Percentiles rank a stretch among this genome's conserved stretches.
phyloP scores from a whole-genome alignment of 2,329 filamentous ascomycete species.

The Trichoderma harzianum region DNA sequence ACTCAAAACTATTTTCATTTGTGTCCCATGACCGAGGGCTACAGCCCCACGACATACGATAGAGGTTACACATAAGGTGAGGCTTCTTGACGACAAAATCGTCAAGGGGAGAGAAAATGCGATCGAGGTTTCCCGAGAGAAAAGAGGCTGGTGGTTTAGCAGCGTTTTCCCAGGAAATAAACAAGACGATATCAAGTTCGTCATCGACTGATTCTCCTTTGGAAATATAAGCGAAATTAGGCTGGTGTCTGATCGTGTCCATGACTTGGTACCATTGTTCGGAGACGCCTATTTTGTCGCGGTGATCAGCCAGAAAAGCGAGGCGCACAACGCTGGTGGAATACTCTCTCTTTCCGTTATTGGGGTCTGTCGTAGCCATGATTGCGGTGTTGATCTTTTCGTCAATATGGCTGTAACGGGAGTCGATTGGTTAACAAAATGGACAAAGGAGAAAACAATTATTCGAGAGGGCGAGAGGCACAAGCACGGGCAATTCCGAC shows the following conservation, averaged over 20 bases:
- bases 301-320: not conserved
- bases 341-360: not conserved
- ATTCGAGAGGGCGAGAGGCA: not conserved
- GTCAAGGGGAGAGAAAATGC: not conserved
- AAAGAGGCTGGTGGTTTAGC: not conserved
- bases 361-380: not conserved
- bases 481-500: not conserved
- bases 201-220: not conserved
- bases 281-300: not conserved
- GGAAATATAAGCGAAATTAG: not conserved
- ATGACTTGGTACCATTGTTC: not conserved
- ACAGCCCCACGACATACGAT: not conserved
- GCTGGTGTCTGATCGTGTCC: not conserved
- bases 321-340: not conserved
- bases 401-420: not conserved
- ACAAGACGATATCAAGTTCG: not conserved
- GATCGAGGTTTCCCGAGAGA: not conserved
- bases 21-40: not conserved
- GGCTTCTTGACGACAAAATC: not conserved
- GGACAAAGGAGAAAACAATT: not conserved
- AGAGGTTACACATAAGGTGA: not conserved
- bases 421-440: not conserved
- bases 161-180: not conserved
- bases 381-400: not conserved
- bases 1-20: not conserved